A percentile compares a stretch with the other conserved stretches of the same genome.
Conservation (phyloP, 2,329 filamentous ascomycete species). For the Chrysoporthe deuterocubensis region DNA sequence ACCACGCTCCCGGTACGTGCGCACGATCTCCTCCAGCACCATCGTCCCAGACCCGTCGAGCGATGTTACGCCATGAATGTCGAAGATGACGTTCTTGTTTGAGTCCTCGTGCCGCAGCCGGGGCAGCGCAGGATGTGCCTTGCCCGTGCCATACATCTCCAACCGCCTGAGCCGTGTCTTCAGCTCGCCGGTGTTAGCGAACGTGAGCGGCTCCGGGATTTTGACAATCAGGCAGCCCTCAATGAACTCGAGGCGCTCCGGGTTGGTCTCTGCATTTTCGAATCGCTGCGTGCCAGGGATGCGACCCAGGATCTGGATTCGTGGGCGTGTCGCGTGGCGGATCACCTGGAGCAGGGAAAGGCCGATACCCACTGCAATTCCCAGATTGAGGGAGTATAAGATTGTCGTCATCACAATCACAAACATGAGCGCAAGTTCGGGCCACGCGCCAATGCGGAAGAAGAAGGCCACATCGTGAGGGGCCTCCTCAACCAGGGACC, state of each 20-base stretch:
- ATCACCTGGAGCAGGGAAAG: conserved; percentile 89
- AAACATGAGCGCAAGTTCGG: conserved; percentile 83
- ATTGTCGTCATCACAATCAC: conserved; percentile 91
- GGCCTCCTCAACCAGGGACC: conserved; percentile 91
- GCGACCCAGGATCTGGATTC: conserved; percentile 94
- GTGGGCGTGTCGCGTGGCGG: conserved; percentile 84
- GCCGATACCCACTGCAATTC: conserved; percentile 92
- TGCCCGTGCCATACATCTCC: conserved; percentile 86
- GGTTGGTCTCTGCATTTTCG: conserved; percentile 79
- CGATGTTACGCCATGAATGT: conserved; percentile 95
- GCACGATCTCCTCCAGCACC: conserved; percentile 87
- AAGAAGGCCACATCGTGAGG: conserved; percentile 94
- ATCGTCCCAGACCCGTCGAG: conserved; percentile 93
- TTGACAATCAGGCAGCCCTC: conserved; percentile 95
- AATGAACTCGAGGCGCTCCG: conserved; percentile 80
- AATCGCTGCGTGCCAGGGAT: conserved; percentile 83
- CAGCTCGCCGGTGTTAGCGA: conserved; percentile 93
- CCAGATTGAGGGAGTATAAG: conserved; percentile 91
- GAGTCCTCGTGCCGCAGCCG: conserved; percentile 76
- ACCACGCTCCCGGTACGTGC: conserved; percentile 74
- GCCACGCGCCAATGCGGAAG: conserved; percentile 80
- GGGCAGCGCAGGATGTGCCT: conserved; percentile 85
- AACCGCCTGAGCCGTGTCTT: conserved; percentile 82
- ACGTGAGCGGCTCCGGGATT: conserved; percentile 94
- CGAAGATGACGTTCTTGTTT: conserved; percentile 93